Conservation (phyloP, 768 basidiomycete species). For the Kwoniella europaea region DNA sequence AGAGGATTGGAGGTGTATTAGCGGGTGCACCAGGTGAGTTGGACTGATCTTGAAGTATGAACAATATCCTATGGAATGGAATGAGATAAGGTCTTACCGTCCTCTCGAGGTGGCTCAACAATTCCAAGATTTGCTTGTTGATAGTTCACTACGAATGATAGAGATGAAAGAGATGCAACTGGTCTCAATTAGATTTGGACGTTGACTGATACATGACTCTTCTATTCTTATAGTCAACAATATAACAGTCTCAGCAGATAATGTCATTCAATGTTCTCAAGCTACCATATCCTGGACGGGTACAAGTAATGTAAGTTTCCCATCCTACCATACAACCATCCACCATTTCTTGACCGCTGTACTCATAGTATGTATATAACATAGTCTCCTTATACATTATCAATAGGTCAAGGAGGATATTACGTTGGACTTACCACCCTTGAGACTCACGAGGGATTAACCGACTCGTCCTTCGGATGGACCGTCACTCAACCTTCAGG, state of each 20-base stretch:
- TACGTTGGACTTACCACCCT: constrained; percentile 47
- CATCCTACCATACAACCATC: not conserved
- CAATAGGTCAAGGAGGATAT: constrained; percentile 50
- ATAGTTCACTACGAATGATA: too few relatives aligned
- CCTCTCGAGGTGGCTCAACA: not conserved
- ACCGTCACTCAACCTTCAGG: constrained; percentile 40
- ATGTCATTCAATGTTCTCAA: constrained; percentile 46
- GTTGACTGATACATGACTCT: not conserved
- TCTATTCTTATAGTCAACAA: constrained; percentile 35
- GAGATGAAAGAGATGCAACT: not conserved
- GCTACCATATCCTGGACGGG: constrained; percentile 51
- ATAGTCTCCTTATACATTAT: constrained; percentile 35
- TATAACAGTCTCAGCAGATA: constrained; percentile 44
- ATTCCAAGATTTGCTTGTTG: not conserved
- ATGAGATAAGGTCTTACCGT: too few relatives aligned
- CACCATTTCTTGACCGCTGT: constrained; percentile 10
- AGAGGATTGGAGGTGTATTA: constrained; percentile 11
- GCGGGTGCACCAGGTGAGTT: constrained; percentile 32
- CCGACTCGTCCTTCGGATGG: constrained; percentile 34
- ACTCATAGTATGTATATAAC: too few relatives aligned
- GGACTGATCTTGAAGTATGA: too few relatives aligned
- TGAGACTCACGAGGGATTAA: constrained; percentile 29
- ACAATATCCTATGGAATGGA: too few relatives aligned
- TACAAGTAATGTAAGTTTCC: constrained; percentile 10
- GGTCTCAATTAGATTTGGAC: not conserved